Evolutionary conservation across 257 asterid species (phyloP), one percentile per base, ranked within the genome.

Genomic region (Scutellaria galericulata): DNA sequence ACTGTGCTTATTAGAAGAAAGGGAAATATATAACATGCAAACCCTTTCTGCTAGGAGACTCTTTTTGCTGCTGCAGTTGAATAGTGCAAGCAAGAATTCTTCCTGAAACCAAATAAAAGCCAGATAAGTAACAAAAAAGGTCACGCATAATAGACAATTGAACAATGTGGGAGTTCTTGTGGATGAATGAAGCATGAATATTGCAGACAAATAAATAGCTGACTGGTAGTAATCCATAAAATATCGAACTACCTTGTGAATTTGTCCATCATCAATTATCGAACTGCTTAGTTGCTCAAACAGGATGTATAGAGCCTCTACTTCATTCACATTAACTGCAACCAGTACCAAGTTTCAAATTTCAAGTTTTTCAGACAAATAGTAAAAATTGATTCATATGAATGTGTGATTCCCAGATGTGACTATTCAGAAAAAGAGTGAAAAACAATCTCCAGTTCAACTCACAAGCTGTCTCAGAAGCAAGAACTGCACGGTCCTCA

Each of bases 381-480:
- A 18, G 9, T 7, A 37, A 14, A 4, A 61, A 61, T 35, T 46
- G 63, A 41, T 12, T 6, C 11, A 15, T 46, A 41, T 10, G 9
- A 64, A 31, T 52, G 10, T 7, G 12, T 44, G 67, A 13, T 41
- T 24, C 48, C 48, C 55, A 44, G 7, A 13, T 54, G 44, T 41
- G 61, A 60, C 15, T 64, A n/a, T 61, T 53, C 14, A 53, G 37
- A 47, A 39, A 54, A 20, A 10, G 8, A 46, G 48, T 35, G 13
- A n/a, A 41, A 18, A 65, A 64, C 6, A 5, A 51, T 22, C 12
- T 52, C 39, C 9, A 48, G 40, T 31, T 71, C 3, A 50, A 82
- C 96, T 91, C 80, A 91, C 97, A 91, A 53, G 83, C 76, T 64
- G 97, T 91, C 83, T 86, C 86, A 61, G 96, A 82, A 79, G 96